Evolutionary conservation across 139 green algal genomes (phyloP).

Genomic region (Haematococcus lacustris): DNA sequence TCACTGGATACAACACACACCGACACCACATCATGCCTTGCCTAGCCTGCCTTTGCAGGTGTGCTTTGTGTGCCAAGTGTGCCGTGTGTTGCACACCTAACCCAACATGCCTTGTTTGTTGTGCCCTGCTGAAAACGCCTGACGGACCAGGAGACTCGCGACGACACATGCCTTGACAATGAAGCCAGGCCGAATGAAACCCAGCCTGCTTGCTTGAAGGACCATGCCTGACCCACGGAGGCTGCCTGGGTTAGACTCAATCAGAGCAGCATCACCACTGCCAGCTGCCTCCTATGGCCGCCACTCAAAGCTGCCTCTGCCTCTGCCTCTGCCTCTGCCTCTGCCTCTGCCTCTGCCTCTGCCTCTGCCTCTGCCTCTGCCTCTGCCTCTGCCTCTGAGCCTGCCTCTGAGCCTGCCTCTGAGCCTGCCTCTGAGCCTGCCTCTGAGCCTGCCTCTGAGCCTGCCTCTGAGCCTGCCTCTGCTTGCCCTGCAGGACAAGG

Average conservation of each 20-base stretch:
- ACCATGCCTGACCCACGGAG: not conserved
- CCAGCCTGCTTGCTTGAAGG: not conserved
- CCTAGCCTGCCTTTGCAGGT: too few relatives aligned
- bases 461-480: not conserved
- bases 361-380: not conserved
- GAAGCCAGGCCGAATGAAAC: not conserved
- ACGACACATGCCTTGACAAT: not conserved
- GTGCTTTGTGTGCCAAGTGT: too few relatives aligned
- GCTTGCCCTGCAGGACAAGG: slow-evolving; percentile 42
- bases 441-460: not conserved
- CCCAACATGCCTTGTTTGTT: too few relatives aligned
- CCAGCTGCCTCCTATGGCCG: not conserved
- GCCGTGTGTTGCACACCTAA: too few relatives aligned
- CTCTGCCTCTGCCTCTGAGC: not conserved
- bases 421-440: not conserved
- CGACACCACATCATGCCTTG: not conserved
- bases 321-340: slow-evolving; percentile 8
- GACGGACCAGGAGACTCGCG: not conserved
- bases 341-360: slow-evolving; percentile 21
- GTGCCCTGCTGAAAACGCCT: too few relatives aligned
- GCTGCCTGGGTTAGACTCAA: not conserved
- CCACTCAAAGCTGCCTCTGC: too few relatives aligned
- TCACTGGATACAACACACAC: not conserved
- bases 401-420: not conserved
- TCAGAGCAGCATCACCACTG: not conserved